These are phyloP conservation scores for Coffea eugenioides DNA, from an alignment of 257 asterid species.

Conservation along the genomic window DNA sequence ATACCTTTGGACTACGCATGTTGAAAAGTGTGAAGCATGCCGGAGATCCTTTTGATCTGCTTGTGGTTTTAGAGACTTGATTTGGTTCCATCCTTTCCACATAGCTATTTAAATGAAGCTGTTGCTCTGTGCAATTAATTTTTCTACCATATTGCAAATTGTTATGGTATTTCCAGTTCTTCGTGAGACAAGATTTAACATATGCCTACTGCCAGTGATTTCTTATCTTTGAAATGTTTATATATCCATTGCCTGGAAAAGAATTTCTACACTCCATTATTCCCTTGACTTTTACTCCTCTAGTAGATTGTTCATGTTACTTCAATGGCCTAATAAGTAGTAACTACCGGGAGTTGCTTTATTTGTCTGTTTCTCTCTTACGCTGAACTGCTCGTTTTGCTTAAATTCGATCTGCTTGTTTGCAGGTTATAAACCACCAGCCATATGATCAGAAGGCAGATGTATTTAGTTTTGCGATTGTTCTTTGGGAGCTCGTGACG, in stretches of 20 bases:
- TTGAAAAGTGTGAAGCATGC: not conserved
- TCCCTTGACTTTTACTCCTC: not conserved
- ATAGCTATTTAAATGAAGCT: not conserved
- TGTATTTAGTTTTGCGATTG: constrained; percentile 87
- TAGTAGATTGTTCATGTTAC: not conserved
- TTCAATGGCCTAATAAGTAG: not conserved
- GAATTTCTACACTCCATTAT: not conserved
- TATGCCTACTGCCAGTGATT: not conserved
- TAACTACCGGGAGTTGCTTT: not conserved
- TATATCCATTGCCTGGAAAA: not conserved
- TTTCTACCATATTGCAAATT: not conserved
- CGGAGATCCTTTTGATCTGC: not conserved
- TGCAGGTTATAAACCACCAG: constrained; percentile 80
- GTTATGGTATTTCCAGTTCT: too few species aligned
- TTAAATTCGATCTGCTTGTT: constrained; percentile 3
- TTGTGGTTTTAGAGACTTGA: not conserved
- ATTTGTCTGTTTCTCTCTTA: not conserved
- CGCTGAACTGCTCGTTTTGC: not conserved
- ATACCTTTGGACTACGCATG: not conserved
- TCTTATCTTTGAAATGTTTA: not conserved
- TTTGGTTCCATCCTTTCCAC: not conserved
- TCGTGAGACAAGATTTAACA: not conserved
- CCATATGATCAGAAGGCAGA: constrained; percentile 94
- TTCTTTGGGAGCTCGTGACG: constrained; percentile 91
- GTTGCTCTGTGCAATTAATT: not conserved